A percentile compares a stretch with the other conserved stretches of the same genome.
phyloP scores from a whole-genome alignment of 129 eudicot species.

The Apium graveolens region DNA sequence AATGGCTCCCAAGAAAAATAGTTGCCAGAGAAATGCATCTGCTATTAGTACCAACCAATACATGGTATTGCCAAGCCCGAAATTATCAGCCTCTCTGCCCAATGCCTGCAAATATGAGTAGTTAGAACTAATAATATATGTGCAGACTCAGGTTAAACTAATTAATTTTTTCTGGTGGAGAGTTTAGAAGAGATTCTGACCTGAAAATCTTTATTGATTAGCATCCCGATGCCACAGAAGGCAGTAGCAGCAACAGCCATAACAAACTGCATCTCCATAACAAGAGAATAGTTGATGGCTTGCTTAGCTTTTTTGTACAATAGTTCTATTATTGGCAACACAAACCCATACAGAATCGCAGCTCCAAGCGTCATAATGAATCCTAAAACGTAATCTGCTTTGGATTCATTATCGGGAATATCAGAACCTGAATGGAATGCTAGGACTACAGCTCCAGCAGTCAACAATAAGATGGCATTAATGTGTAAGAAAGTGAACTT shows the following conservation, averaged over 20 bases:
- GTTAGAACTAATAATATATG: background rate
- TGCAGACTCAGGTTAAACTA: background rate
- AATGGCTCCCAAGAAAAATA: slow-evolving; percentile 44
- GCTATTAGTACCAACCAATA: slow-evolving; percentile 25
- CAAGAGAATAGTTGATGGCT: slow-evolving; percentile 3
- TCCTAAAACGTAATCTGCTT: slow-evolving; percentile 1
- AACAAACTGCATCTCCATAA: slow-evolving; percentile 12
- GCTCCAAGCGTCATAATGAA: slow-evolving; percentile 7
- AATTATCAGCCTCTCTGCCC: slow-evolving; percentile 28
- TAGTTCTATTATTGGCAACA: background rate
- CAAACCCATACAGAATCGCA: slow-evolving; percentile 6
- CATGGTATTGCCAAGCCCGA: slow-evolving; percentile 31
- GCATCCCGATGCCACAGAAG: slow-evolving; percentile 6
- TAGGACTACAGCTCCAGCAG: slow-evolving; percentile 9
- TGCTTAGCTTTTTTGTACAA: slow-evolving; percentile 8
- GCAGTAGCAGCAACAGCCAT: slow-evolving; percentile 5
- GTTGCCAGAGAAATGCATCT: slow-evolving; percentile 44
- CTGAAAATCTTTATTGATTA: background rate
- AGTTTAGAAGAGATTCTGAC: background rate
- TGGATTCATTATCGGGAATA: background rate
- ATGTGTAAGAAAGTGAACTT: slow-evolving; percentile 11
- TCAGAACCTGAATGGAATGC: slow-evolving; percentile 4
- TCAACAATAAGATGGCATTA: slow-evolving; percentile 10
- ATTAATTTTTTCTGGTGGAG: background rate
- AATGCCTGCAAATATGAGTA: slow-evolving; percentile 23